These are phyloP conservation scores for Cladosporium sp. DNA, from an alignment of 2,329 filamentous ascomycete species.

Conservation along the genomic window DNA sequence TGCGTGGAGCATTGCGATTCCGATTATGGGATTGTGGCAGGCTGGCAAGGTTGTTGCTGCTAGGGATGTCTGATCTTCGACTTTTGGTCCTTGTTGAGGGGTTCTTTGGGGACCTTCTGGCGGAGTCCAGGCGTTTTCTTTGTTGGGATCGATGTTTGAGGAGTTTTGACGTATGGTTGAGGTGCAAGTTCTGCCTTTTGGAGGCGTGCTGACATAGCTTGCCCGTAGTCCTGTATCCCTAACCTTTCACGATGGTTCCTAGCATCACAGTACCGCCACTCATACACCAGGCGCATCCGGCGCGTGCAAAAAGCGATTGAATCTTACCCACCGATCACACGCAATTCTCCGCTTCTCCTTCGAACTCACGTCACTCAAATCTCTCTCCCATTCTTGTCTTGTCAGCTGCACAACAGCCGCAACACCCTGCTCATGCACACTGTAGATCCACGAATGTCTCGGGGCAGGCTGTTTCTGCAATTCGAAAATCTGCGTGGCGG, in stretches of 20 bases:
- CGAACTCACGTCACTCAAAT: neutral
- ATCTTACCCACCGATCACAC: conserved; percentile 4
- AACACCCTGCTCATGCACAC: conserved; percentile 23
- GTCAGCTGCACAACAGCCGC: conserved; percentile 20
- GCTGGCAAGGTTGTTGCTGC: conserved; percentile 15
- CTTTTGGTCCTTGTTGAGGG: neutral
- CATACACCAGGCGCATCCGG: neutral
- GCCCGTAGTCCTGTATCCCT: too few species aligned
- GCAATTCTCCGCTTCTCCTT: conserved; percentile 4
- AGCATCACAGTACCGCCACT: neutral
- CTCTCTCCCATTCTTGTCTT: conserved; percentile 19
- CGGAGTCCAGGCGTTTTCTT: too few species aligned
- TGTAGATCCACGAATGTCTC: conserved; percentile 28
- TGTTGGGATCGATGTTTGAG: neutral
- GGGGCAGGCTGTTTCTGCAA: conserved; percentile 24
- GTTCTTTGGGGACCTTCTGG: too few species aligned
- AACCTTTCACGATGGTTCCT: too few species aligned
- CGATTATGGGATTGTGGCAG: conserved; percentile 21
- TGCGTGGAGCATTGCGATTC: conserved; percentile 24
- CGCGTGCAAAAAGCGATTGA: conserved; percentile 13
- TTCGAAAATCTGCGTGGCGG: conserved; percentile 28
- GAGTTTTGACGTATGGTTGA: too few species aligned
- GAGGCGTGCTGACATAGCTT: too few species aligned
- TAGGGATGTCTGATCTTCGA: neutral
- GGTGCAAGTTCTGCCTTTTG: too few species aligned